Evolutionary conservation across 805 yeast genomes (phyloP), one percentile per base, ranked within the genome.

Genomic region (Pichia paraexigua): DNA sequence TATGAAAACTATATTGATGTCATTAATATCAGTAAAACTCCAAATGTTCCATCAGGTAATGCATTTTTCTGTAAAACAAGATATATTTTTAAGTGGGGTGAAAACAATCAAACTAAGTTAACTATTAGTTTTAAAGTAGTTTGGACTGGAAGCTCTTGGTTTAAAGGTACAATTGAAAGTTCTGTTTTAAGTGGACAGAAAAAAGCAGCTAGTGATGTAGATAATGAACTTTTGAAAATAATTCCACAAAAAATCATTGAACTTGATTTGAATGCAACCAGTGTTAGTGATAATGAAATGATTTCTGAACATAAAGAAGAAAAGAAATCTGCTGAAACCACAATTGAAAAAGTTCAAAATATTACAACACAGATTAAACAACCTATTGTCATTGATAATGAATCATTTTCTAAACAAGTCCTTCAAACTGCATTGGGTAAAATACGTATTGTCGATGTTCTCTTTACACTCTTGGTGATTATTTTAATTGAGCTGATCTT

Each of bases 131-230:
- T 78, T 64, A 79, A 80, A 71, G 77, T 92, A 41, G 84, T 86
- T 45, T 94, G 99, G 99, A 79, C 85, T 0, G 96, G 94, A 2
- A 77, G 85, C 48, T 85, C 96, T 53, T 94, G 97, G 97, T 79
- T 94, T 61, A 91, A 89, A 64, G 77, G 86, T 15, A 82, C 95
- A 50, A 85, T 94, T 55, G 98, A 94, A 63, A 84, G 82, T 56
- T 91, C 91, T 51, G 83, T 96, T 15, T 70, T 75, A 45, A 79
- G 82, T 35, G 99, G 99, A 0, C 97, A 90, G 65, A 71, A 75
- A 45, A 75, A 79, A 6, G 83, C 82, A 3, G 78, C 86, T 0
- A 68, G 61, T 5, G 71, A 69, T 39, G 62, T 82, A 20, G 57
- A 64, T 43, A 53, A 47, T 13, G 66, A 64, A 48, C 45, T 67